Base-by-base conservation (phyloP, 2,329 filamentous ascomycete genomes). In the Incumbomyces lentus region DNA sequence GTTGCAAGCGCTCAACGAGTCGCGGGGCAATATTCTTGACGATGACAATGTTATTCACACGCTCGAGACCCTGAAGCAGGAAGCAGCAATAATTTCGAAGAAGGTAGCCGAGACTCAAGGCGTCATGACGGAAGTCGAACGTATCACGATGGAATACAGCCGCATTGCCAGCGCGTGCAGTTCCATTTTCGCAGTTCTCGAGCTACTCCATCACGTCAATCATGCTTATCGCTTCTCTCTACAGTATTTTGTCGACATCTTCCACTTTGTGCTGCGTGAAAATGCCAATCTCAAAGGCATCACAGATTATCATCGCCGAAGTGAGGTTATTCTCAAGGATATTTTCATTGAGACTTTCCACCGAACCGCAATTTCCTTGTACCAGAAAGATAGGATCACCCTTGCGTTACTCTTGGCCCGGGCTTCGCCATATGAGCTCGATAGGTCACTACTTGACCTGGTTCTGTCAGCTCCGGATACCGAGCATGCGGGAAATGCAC, bases 201-300 rank as follows among this genome's bases (percentile, higher is more conserved):
- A 98, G 68, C 90, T 98, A 65, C 78, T 98, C 48, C 90, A 96
- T 66, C 93, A 95, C 62, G 82, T 98, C 64, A 95, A 98, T 65
- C 92, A 96, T 72, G 96, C 96, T 69, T 98, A 98, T 67, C 93
- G 96, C 64, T 98, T 98, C 74, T 98, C 92, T 32, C 75, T 98
- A 49, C 89, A 95, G 65, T 98, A 95, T 68, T 98, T 98, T 69
- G 78, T 95, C 46, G 86, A 95, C 63, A 98, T 98, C 57, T 98
- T 98, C 76, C 86, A 94, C 62, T 80, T 84, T 5, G 92, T 98
- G 6, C 75, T 98, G 33, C 84, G 84, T 56, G 76, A 79, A 49
- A 93, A 93, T 65, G 81, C 82, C 59, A 80, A 79, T 49, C 72
- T 92, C 43, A 75, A 76, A 16, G 74, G 72, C 49, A 80, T 84